Evolutionary conservation across 345 rosid genomes (phyloP), one percentile per base, ranked within the genome.

Genomic region (Stellera chamaejasme): DNA sequence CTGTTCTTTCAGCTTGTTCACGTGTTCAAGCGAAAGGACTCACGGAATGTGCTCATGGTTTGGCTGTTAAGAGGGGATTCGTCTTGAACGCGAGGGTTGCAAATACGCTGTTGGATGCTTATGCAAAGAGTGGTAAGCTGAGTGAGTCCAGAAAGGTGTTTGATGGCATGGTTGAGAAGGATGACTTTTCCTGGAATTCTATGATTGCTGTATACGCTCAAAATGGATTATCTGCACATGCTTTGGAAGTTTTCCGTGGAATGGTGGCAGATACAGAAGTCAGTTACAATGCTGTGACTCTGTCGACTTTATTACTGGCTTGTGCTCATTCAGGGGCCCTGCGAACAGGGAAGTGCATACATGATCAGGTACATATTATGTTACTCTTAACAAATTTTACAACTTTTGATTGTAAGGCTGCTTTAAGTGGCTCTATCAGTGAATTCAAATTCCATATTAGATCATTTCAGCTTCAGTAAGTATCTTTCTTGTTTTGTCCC

Each of bases 1-100:
- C 96, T n/a, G 90, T 77, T 39, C 65, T 91, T 43, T 75, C 89
- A 0, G 96, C 98, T 27, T 85, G 90, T 79, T 79, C 92, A 52
- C 88, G 78, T 65, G 55, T 78, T 56, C 55, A 76, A 3, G 41
- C 49, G 27, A 71, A 73, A 56, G 77, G 76, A 23, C 73, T 75
- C 63, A 82, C 79, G n/a, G 77, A 79, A 70, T 81, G 76, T 16
- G 50, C 75, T 59, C 95, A 88, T 66, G 81, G 83, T 12, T 66
- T 83, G 60, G 77, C 76, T 58, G 50, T 82, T 36, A 83, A 85
- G 69, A 79, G 62, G 57, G 96, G 93, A 10, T 80, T 88, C 65
- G 79, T 79, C 66, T 54, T 32, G 26, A 77, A 69, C 55, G 68
- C 78, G 11, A 75, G 76, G 27, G 82, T 88, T 54, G 84, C 76